Base-by-base conservation (phyloP, 805 yeast genomes). In the Cyberlindnera galapagoensis region DNA sequence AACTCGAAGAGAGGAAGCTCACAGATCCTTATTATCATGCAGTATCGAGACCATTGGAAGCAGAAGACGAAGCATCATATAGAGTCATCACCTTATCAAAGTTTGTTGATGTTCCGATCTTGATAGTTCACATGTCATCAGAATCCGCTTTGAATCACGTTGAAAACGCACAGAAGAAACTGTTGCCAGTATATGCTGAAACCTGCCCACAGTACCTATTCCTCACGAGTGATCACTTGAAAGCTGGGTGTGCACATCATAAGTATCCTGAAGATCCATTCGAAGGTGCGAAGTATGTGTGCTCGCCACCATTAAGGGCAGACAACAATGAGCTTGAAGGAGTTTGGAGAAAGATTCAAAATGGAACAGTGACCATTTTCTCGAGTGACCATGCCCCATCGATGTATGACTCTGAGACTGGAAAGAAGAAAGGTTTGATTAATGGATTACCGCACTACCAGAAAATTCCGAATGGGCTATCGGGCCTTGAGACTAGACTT, bases 171-270 rank as follows among this genome's bases (percentile, higher is more conserved):
- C 72, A 67, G 48, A 58, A 57, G 21, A 43, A 54, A 12, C 46
- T 59, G 34, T 45, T 56, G 15, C 71, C 72, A n/a, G 55, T 68
- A 4, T 62, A 52, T 42, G 69, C 71, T 6, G 73, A 68, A 41
- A 67, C 74, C 1, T 68, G 74, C 39, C 73, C 74, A 9, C 74
- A 68, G 49, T 68, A 68, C 38, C 46, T 67, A 18, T 61, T 65
- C 34, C 42, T 68, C 17, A 63, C 69, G 4, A 59, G 64, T 20
- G 67, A 62, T 23, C 51, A 49, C 15, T 42, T 63, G 33, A 55
- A 56, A 33, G 48, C 49, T 3, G 41, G 37, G 11, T 44, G 51
- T 15, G 46, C 47, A 21, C 47, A 52, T 32, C 49, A 55, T 34
- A 30, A 37, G 12, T 43, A 52, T 21, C 40, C 33, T 4, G 46